Conservation (phyloP, 441 rosid genomes). For the Euphorbia celastroides region DNA sequence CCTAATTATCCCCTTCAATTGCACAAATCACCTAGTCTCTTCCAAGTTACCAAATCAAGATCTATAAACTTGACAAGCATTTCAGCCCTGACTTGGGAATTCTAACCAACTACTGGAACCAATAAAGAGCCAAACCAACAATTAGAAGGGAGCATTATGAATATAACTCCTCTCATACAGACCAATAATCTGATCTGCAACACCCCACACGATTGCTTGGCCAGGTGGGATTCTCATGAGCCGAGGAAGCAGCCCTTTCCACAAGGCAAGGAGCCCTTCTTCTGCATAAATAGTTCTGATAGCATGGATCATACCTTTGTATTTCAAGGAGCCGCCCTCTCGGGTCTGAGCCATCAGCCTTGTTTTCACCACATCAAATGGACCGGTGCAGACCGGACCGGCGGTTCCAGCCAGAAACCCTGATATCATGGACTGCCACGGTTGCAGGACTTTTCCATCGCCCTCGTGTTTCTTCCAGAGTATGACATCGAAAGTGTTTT, state of each 20-base stretch:
- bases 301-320: conserved; percentile 89
- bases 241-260: conserved; percentile 95
- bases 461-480: conserved; percentile 96
- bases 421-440: conserved; percentile 96
- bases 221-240: conserved; percentile 67
- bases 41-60: neutral
- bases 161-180: conserved; percentile 12
- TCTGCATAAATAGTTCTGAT: conserved; percentile 70
- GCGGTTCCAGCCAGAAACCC: conserved; percentile 94
- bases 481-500: conserved; percentile 69
- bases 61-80: neutral
- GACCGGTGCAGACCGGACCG: conserved; percentile 92
- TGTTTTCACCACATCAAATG: conserved; percentile 93
- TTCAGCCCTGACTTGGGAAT: neutral
- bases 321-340: conserved; percentile 56
- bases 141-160: conserved; percentile 13
- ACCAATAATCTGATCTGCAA: conserved; percentile 19
- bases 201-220: conserved; percentile 19
- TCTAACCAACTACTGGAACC: neutral
- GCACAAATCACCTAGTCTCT: neutral
- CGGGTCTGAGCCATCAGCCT: conserved; percentile 86
- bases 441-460: conserved; percentile 71
- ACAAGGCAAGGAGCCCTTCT: conserved; percentile 75
- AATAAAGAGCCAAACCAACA: conserved; percentile 4
- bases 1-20: no score